Percentiles rank a stretch among this genome's conserved stretches.
These are phyloP conservation scores for Phytophthora sp. DNA, from an alignment of 352 stramenopile genomes.

Conservation along the genomic window DNA sequence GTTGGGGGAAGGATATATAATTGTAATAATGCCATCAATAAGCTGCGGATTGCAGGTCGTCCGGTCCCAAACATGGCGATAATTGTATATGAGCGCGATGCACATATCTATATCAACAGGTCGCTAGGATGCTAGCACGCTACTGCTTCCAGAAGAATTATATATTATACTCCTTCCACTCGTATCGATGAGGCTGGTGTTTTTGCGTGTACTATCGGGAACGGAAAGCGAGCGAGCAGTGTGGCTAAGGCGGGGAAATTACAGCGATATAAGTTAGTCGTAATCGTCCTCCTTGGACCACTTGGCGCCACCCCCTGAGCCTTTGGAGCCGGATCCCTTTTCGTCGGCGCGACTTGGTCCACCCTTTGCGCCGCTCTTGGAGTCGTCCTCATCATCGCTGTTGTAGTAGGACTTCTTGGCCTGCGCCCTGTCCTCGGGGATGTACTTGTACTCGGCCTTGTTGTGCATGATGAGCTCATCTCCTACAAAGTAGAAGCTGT, in stretches of 20 bases:
- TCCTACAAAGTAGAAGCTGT: slow-evolving; percentile 97
- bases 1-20: too few relatives aligned
- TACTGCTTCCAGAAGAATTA: not conserved
- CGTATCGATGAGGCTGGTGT: slow-evolving; percentile 1
- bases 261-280: slow-evolving; percentile 60
- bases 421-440: slow-evolving; percentile 89
- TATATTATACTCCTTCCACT: slow-evolving; percentile 6
- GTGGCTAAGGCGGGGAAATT: slow-evolving; percentile 12
- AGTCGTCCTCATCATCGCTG: slow-evolving; percentile 82
- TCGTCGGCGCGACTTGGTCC: slow-evolving; percentile 53
- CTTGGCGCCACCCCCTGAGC: slow-evolving; percentile 56
- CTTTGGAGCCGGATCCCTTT: slow-evolving; percentile 52
- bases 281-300: slow-evolving; percentile 94
- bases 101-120: too few relatives aligned
- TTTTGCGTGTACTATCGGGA: slow-evolving; percentile 7
- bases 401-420: slow-evolving; percentile 92
- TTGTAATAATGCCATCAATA: too few relatives aligned
- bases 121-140: slow-evolving; percentile 2
- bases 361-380: slow-evolving; percentile 62
- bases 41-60: not conserved
- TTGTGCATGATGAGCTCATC: slow-evolving; percentile 97
- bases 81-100: slow-evolving; percentile 16
- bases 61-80: slow-evolving; percentile 7
- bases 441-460: slow-evolving; percentile 95
- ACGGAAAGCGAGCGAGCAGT: slow-evolving; percentile 6